phyloP scores from a whole-genome alignment of 2,329 filamentous ascomycete species.

The Penicillium sp. region DNA sequence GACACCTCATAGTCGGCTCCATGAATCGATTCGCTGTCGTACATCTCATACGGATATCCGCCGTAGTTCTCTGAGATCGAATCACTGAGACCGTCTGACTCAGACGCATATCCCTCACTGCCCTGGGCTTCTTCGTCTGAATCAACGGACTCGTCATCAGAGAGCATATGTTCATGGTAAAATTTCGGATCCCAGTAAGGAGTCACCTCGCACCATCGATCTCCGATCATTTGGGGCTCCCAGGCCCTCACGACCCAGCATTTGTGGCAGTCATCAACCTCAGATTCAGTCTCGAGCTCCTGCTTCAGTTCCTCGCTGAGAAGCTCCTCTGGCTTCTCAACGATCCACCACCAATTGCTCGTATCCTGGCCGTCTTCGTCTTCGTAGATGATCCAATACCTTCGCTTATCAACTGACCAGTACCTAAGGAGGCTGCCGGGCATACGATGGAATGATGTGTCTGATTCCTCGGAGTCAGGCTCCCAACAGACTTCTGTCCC shows the following conservation, averaged over 20 bases:
- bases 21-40: not conserved
- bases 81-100: not conserved
- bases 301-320: conserved; percentile 4
- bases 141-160: conserved; percentile 10
- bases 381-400: conserved; percentile 8
- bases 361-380: not conserved
- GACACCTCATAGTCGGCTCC: not conserved
- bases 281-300: not conserved
- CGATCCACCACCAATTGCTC: conserved; percentile 9
- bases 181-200: conserved; percentile 15
- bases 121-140: not conserved
- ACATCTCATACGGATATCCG: not conserved
- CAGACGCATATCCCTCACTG: not conserved
- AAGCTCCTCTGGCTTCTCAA: conserved; percentile 13
- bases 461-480: not conserved
- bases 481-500: conserved; percentile 8
- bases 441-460: conserved; percentile 7
- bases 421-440: conserved; percentile 4
- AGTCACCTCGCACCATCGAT: not conserved
- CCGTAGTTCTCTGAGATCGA: not conserved
- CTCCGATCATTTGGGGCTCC: conserved; percentile 3
- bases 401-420: conserved; percentile 13
- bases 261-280: conserved; percentile 7
- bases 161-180: conserved; percentile 8
- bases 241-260: conserved; percentile 11